Evolutionary conservation across 768 basidiomycete species (phyloP), one percentile per base, ranked within the genome.

Genomic region (Fibroporia radiculosa): DNA sequence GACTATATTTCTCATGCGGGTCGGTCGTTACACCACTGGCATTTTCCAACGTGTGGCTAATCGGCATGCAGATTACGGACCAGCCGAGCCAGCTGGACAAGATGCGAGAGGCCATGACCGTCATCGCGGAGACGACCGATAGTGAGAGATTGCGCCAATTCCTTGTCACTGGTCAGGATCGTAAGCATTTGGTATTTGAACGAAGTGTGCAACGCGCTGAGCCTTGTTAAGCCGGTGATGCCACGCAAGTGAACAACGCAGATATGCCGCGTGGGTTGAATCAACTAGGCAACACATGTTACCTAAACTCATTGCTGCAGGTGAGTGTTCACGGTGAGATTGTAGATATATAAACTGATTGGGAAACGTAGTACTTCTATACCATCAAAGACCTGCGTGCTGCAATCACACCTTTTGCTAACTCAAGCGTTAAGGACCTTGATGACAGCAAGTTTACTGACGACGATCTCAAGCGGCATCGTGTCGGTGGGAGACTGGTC

Each of bases 301-400:
- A 90, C 56, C 68, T 88, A 37, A 92, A 90, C 57, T 91, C 84
- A 28, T 67, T 86, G 44, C 66, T 86, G 14, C 86, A 82, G 69
- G 85, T 79, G 55, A 24, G 59, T 51, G 3, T 7, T 18, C 10
- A n/a, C 1, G 16, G 18, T 27, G 13, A n/a, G n/a, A 5, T 23
- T 19, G 12, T 34, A 25, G 7, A 26, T 35, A 24, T n/a, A 11
- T 8, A 3, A 6, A 13, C 33, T 13, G 8, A 14, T 20, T 11
- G 23, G 12, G 20, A 32, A 14, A 35, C 19, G 39, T 44, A 95
- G 84, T 96, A 95, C 61, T 93, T 96, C 61, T 95, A 92, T 61
- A 95, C 92, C n/a, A 91, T 96, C 63, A 85, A 78, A 57, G 88
- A 93, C 27, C 75, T 96, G 22, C 76, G 93, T 25, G 80, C 83